phyloP scores from a whole-genome alignment of 345 rosid species.

The Chamaenerion angustifolium region DNA sequence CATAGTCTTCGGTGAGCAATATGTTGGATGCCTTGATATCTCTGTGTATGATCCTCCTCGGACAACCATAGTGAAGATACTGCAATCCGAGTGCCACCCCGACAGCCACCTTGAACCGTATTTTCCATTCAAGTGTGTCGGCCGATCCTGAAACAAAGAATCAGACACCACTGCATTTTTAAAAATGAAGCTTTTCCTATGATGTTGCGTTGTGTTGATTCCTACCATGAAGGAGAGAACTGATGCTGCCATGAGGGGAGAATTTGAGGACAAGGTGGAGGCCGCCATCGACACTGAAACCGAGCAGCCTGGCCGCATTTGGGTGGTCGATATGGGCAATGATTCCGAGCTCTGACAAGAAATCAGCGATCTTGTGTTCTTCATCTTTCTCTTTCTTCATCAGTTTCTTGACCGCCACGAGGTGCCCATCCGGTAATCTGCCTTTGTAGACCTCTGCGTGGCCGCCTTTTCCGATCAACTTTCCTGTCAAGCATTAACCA shows the following conservation, averaged over 20 bases:
- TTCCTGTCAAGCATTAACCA: constrained; percentile 43
- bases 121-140: constrained; percentile 51
- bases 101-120: constrained; percentile 53
- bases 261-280: constrained; percentile 79
- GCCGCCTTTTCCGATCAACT: constrained; percentile 80
- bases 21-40: constrained; percentile 92
- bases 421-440: constrained; percentile 38
- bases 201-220: too few species aligned
- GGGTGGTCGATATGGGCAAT: constrained; percentile 88
- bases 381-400: constrained; percentile 34
- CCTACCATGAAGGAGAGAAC: constrained; percentile 56
- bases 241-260: constrained; percentile 70
- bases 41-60: constrained; percentile 73
- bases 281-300: constrained; percentile 67
- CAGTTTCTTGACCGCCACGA: constrained; percentile 80
- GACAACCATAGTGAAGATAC: constrained; percentile 81
- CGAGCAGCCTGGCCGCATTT: constrained; percentile 69
- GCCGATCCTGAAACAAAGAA: constrained; percentile 32
- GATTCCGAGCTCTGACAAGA: constrained; percentile 83
- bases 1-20: constrained; percentile 52
- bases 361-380: constrained; percentile 45
- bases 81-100: constrained; percentile 77
- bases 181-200: neutral
- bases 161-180: constrained; percentile 5
- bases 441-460: constrained; percentile 90